Evolutionary conservation across 2,329 filamentous ascomycete genomes (phyloP), one percentile per base, ranked within the genome.

Genomic region (Metarhizium sp.): DNA sequence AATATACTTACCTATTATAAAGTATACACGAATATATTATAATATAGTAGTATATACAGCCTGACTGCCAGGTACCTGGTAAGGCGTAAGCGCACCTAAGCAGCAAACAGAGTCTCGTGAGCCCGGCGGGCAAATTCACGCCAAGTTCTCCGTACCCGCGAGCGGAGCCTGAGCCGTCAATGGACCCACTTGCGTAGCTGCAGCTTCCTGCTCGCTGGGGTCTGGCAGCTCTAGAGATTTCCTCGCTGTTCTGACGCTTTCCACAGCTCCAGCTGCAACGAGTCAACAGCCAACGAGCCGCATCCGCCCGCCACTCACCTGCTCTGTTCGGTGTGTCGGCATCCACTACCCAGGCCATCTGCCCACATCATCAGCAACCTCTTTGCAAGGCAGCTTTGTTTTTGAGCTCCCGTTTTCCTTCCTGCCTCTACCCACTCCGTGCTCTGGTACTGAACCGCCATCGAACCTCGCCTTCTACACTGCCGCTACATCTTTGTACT

Each of bases 181-280:
- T 11, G 7, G 32, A 34, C 32, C 32, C 32, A 34, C 32, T 11
- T 34, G 4, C 25, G 25, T 25, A 25, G 25, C 25, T 34, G 32
- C 32, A 25, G 32, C 32, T 2, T 34, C 32, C 32, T 34, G 32
- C 32, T 11, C 6, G 10, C 32, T 11, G 32, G 32, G 7, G 32
- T 11, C 32, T 34, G 32, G 32, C 32, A 34, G 32, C 32, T 34
- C 32, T n/a, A 6, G 7, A 49, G 25, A 50, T 53, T 58, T 58
- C 57, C 54, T 50, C 55, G 29, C 52, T 52, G 38, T 58, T 58
- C 57, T 51, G 57, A 55, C 16, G 50, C 57, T 43, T 58, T 58
- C 57, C 52, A 58, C 36, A 53, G 42, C 11, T 32, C 36, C 40
- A 38, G 38, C 45, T 29, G 20, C 51, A 30, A 48, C 45, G 45